Evolutionary conservation across 2,329 filamentous ascomycete species (phyloP).

Genomic region (Colletotrichum endophyticum): DNA sequence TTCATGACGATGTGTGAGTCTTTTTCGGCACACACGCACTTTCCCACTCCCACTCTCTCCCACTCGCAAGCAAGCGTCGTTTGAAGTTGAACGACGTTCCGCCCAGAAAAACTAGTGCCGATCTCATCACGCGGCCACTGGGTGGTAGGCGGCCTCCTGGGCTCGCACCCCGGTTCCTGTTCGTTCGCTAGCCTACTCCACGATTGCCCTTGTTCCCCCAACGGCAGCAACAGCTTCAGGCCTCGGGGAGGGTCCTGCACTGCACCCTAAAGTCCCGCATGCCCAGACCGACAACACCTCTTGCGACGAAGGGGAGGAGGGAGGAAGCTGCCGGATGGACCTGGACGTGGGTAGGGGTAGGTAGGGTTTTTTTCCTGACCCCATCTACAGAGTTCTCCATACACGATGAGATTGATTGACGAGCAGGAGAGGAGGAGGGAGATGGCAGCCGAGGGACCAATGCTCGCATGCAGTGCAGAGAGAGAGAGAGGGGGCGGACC

Average conservation of each 20-base stretch:
- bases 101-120: not conserved
- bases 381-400: not conserved
- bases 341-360: not conserved
- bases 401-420: not conserved
- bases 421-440: not conserved
- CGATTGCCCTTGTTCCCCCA: conserved; percentile 2
- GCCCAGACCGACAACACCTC: not conserved
- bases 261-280: not conserved
- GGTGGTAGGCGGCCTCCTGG: not conserved
- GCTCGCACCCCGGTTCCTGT: not conserved
- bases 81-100: not conserved
- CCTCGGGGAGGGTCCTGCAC: not conserved
- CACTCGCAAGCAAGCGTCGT: not conserved
- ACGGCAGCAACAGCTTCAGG: not conserved
- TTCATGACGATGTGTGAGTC: not conserved
- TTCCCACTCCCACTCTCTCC: not conserved
- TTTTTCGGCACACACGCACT: not conserved
- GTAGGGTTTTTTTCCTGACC: not conserved
- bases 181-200: not conserved
- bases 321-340: not conserved
- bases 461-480: not conserved
- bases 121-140: conserved; percentile 5
- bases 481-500: not conserved
- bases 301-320: not conserved
- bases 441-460: not conserved